Conservation (phyloP, 495 filamentous ascomycete genomes). For the Neurospora tetraspora region DNA sequence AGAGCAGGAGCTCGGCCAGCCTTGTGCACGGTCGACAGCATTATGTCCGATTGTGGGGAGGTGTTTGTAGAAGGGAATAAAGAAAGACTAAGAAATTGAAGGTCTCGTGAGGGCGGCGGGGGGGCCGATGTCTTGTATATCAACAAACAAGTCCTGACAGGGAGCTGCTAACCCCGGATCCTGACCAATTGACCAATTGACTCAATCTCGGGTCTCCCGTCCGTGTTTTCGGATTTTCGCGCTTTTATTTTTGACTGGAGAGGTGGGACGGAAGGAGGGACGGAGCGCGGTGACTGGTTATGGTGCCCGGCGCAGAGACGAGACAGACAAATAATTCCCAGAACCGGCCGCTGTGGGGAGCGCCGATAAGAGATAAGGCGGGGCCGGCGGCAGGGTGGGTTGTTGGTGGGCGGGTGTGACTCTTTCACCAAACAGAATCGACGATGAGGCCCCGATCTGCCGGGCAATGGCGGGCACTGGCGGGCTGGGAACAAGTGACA, state of each 20-base stretch:
- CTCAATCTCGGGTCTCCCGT: slow-evolving; percentile 10
- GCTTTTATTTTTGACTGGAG: neutral
- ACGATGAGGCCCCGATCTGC: neutral
- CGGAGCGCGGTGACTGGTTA: neutral
- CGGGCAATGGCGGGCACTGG: neutral
- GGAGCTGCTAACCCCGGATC: slow-evolving; percentile 8
- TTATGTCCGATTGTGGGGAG: slow-evolving; percentile 7
- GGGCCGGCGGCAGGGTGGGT: neutral
- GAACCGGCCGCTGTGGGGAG: slow-evolving; percentile 13
- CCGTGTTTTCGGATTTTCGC: slow-evolving; percentile 1
- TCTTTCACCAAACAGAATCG: slow-evolving; percentile 6
- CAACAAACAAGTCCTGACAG: neutral
- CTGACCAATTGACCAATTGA: slow-evolving; percentile 19
- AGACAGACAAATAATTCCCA: slow-evolving; percentile 8
- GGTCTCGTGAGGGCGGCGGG: neutral
- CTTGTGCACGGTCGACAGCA: slow-evolving; percentile 33
- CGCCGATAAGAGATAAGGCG: slow-evolving; percentile 18
- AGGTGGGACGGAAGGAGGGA: slow-evolving; percentile 5
- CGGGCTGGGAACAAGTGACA: neutral
- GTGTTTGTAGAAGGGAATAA: neutral
- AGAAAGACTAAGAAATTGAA: neutral
- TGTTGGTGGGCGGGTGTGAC: slow-evolving; percentile 8
- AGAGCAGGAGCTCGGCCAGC: slow-evolving; percentile 39
- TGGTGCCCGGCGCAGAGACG: neutral
- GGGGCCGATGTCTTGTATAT: slow-evolving; percentile 2